Base-by-base conservation (phyloP, 306 rosid species). In the Corylus heterophylla region DNA sequence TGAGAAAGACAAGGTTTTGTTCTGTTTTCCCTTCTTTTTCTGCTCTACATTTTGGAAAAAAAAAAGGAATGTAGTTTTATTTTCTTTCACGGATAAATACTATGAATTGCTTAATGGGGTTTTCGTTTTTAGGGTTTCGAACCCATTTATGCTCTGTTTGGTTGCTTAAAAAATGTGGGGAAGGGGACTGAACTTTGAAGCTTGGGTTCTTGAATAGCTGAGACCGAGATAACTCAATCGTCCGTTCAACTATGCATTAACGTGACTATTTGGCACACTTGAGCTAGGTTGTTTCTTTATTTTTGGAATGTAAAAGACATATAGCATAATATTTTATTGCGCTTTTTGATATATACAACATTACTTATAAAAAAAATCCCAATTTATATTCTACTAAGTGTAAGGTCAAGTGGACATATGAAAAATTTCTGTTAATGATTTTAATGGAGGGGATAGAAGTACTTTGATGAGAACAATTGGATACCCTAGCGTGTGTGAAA, bases 1-100 rank as follows among this genome's bases (percentile, higher is more conserved):
- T 90, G 97, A 91, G 81, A 81, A 73, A 54, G 98, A 94, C 88
- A 89, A 94, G 98, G 98, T 94, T 84, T 20, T 50, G 10, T 76
- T 37, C 25, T 56, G 49, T 67, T 74, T 73, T 42, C 59, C 64
- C 74, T 59, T 17, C 66, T 55, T 69, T 54, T 5, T 39, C 44
- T 44, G 54, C 52, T 70, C 64, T 58, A 69, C 42, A 55, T 47
- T 74, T 50, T 0, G 45, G 12, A 2, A 49, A 49, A 49, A 48
- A 11, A 12, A 47, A 20, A 10, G 11, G 66, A 59, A 20, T 3
- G 35, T 12, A 25, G 31, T 59, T 25, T 58, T 8, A 8, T 58
- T 2, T 58, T 52, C 14, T 17, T 9, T 50, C 3, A 61, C 35
- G 12, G 12, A 25, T 61, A 27, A 10, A 10, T 22, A 11, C 67